phyloP scores from a whole-genome alignment of 2,329 filamentous ascomycete species.

The Ophiostoma pallidulum region DNA sequence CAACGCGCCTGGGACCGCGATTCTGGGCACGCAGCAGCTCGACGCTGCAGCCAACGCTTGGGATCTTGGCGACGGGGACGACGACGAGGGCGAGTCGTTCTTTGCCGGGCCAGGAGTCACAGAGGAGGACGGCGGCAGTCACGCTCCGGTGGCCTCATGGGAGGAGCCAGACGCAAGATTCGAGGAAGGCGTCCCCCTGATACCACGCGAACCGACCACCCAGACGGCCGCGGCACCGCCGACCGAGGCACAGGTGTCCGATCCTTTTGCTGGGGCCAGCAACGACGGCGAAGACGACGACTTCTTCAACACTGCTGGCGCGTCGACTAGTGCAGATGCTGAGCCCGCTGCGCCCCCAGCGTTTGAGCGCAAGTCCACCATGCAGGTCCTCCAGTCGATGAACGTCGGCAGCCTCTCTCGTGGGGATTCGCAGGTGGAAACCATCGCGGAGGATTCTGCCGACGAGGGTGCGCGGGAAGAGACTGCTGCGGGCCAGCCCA shows the following conservation, averaged over 20 bases:
- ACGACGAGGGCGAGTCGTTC: constrained; percentile 5
- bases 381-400: constrained; percentile 51
- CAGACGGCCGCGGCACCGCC: constrained; percentile 1
- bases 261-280: constrained; percentile 33
- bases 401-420: constrained; percentile 25
- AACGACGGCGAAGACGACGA: constrained; percentile 50
- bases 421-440: constrained; percentile 15
- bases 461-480: constrained; percentile 3
- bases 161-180: constrained; percentile 49
- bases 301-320: constrained; percentile 50
- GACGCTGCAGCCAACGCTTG: constrained; percentile 2
- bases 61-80: neutral
- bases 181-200: constrained; percentile 61
- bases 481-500: constrained; percentile 11
- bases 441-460: constrained; percentile 6
- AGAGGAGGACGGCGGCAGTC: constrained; percentile 28
- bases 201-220: constrained; percentile 28
- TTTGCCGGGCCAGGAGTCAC: constrained; percentile 26
- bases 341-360: neutral
- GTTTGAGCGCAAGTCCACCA: constrained; percentile 12
- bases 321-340: constrained; percentile 22
- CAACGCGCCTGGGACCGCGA: neutral
- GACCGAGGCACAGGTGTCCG: neutral
- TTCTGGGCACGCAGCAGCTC: neutral
- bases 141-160: constrained; percentile 27